A percentile compares a stretch with the other conserved stretches of the same genome.
phyloP scores from a whole-genome alignment of 495 filamentous ascomycete species.

The Neurospora sp. region DNA sequence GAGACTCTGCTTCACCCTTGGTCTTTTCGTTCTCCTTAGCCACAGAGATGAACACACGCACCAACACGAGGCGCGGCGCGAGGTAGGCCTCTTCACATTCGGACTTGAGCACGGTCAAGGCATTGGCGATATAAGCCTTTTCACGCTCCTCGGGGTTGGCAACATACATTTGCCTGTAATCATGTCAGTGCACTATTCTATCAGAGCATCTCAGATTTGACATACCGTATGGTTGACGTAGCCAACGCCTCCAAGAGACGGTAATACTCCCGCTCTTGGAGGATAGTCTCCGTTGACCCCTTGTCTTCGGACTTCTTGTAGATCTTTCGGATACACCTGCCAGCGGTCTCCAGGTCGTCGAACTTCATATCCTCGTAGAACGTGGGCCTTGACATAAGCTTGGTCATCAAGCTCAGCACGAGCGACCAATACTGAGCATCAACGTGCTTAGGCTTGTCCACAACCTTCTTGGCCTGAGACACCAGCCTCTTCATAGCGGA shows the following conservation, averaged over 20 bases:
- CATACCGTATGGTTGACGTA: conserved; percentile 21
- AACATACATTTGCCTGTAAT: conserved; percentile 21
- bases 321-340: conserved; percentile 8
- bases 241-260: conserved; percentile 21
- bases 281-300: conserved; percentile 1
- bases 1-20: not conserved
- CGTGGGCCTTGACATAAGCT: conserved; percentile 36
- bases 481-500: conserved; percentile 16
- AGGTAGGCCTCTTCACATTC: conserved; percentile 12
- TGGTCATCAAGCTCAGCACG: conserved; percentile 36
- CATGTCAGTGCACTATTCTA: conserved; percentile 1
- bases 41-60: conserved; percentile 9
- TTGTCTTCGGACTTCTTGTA: conserved; percentile 4
- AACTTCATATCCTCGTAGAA: conserved; percentile 35
- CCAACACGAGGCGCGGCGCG: conserved; percentile 10
- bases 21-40: not conserved
- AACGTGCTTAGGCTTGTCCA: not conserved
- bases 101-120: conserved; percentile 16
- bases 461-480: conserved; percentile 3
- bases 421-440: conserved; percentile 16
- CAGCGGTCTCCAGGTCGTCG: conserved; percentile 15
- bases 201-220: not conserved
- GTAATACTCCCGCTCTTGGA: conserved; percentile 9
- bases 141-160: conserved; percentile 24
- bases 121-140: conserved; percentile 21